Percentiles rank a stretch among this genome's conserved stretches.
Evolutionary conservation across 805 yeast species (phyloP).

Genomic region (Metschnikowia dekortorum): DNA sequence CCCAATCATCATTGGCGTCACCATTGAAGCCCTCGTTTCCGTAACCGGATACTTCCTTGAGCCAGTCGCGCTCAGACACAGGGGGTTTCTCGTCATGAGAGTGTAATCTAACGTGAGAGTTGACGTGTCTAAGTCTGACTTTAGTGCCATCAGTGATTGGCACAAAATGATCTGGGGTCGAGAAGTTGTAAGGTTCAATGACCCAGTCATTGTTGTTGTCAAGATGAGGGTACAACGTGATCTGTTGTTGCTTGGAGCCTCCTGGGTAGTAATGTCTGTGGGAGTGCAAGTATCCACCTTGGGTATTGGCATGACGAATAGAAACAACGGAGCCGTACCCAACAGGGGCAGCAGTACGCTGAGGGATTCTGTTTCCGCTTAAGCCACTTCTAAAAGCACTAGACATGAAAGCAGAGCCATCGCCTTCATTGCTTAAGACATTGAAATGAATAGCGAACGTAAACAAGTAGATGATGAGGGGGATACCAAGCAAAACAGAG

Average conservation of each 20-base stretch:
- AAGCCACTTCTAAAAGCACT: constrained; percentile 67
- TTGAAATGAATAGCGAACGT: constrained; percentile 64
- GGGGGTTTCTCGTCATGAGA: constrained; percentile 82
- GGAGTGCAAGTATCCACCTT: constrained; percentile 82
- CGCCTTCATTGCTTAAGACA: constrained; percentile 57
- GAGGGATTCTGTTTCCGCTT: constrained; percentile 57
- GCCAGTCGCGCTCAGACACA: constrained; percentile 75
- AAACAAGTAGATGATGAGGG: constrained; percentile 48
- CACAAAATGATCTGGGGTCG: constrained; percentile 55
- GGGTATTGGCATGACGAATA: constrained; percentile 63
- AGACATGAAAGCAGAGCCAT: constrained; percentile 67
- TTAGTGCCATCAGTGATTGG: constrained; percentile 66
- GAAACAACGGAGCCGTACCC: constrained; percentile 69
- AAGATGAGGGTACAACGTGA: constrained; percentile 74
- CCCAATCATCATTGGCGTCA: constrained; percentile 80
- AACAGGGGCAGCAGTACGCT: constrained; percentile 55
- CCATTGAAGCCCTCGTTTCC: constrained; percentile 76
- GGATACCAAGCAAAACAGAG: constrained; percentile 51
- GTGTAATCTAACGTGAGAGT: constrained; percentile 65
- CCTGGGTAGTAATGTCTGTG: constrained; percentile 67
- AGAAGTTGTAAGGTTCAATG: constrained; percentile 61
- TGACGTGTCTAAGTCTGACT: constrained; percentile 59
- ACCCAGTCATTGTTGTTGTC: constrained; percentile 73
- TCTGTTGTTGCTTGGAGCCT: constrained; percentile 82
- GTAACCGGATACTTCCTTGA: constrained; percentile 73